Evolutionary conservation across 225 moss, liverwort and hornwort genomes (phyloP), one percentile per base, ranked within the genome.

Genomic region (Neckera pumila): DNA sequence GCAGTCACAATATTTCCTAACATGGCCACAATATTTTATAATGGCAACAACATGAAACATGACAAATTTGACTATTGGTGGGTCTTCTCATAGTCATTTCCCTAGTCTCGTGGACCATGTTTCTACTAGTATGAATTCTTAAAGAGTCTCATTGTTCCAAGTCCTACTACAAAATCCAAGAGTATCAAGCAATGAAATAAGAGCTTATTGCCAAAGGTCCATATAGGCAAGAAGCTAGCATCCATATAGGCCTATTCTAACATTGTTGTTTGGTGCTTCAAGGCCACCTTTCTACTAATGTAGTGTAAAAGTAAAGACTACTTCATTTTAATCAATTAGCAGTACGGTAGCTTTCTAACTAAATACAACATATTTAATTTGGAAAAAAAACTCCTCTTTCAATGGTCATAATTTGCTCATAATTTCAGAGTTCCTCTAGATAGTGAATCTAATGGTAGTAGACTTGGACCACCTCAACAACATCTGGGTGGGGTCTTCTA

Each of bases 321-420:
- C 45, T 45, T 28, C 11, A 17, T 28, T 43, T 72, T 10, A 10
- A 10, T 75, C 1, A 6, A 12, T 4, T 49, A 49, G 2, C 2
- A 31, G 31, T 49, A 49, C 0, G 0, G 1, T 45, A 45, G 6
- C 6, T 30, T 6, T 42, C 5, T 33, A 49, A 12, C 0, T 19
- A 4, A 7, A 33, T 51, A 51, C 0, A 6, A 34, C 0, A 34
- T 20, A 33, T 51, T 76, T 21, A 34, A 49, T 75, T 76, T 34
- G 12, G 8, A 76, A 0, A 22, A 14, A 14, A 53, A 53, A 53
- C 0, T 76, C 21, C 0, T 53, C 36, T 5, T 53, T 76, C 14
- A 53, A 34, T 22, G 23, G 23, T 36, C n/a, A n/a, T n/a, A n/a
- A n/a, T n/a, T n/a, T 76, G 36, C 9, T 23, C 5, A 76, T 36